Conservation (phyloP, 1,284 basidiomycete species). For the Melampsora larici-populina region DNA sequence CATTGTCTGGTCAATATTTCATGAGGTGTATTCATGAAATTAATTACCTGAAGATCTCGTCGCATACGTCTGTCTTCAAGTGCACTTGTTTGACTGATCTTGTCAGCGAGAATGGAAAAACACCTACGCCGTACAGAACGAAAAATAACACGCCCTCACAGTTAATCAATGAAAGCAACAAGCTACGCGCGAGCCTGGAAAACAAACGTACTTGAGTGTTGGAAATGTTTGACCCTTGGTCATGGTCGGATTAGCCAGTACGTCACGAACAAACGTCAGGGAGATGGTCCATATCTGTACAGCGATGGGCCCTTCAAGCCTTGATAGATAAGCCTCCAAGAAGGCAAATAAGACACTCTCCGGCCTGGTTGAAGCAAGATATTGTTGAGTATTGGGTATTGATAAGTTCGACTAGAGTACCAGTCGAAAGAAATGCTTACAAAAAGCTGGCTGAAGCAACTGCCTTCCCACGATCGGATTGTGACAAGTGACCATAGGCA, state of each 20-base stretch:
- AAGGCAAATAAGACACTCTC: constrained; percentile 73
- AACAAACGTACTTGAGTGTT: constrained; percentile 63
- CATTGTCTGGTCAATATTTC: constrained; percentile 7
- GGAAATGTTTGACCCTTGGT: constrained; percentile 71
- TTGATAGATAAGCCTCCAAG: constrained; percentile 78
- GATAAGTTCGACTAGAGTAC: neutral
- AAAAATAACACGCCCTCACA: neutral
- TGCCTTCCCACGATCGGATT: constrained; percentile 44
- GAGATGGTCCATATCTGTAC: constrained; percentile 85
- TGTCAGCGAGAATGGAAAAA: constrained; percentile 73
- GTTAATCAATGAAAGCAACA: neutral
- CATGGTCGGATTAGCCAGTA: constrained; percentile 63
- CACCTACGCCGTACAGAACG: constrained; percentile 60
- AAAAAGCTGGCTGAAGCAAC: constrained; percentile 25
- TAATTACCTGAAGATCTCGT: constrained; percentile 76
- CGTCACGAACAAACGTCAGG: constrained; percentile 74
- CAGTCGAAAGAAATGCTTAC: constrained; percentile 12
- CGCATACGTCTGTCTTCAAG: constrained; percentile 82
- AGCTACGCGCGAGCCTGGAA: neutral
- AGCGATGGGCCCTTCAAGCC: constrained; percentile 81
- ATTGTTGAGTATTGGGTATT: constrained; percentile 22
- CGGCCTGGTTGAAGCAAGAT: constrained; percentile 57
- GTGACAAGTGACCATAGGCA: constrained; percentile 46
- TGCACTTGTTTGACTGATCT: constrained; percentile 78
- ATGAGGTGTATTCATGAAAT: neutral